Evolutionary conservation across 352 stramenopile species (phyloP), one percentile per base, ranked within the genome.

Genomic region (Elongisporangium prolatum): DNA sequence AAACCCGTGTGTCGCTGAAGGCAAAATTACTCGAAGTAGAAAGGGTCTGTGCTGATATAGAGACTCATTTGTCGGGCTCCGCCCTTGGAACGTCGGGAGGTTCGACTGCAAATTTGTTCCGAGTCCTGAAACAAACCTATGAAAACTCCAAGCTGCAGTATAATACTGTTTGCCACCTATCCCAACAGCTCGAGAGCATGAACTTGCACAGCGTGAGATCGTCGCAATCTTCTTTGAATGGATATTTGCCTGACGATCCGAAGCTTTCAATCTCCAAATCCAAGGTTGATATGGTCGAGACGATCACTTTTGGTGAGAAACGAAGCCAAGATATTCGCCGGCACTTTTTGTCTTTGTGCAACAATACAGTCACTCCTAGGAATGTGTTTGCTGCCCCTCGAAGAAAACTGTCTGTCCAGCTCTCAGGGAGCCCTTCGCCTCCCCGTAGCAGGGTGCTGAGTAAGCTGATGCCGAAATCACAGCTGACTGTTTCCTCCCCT

Each of bases 91-190:
- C 48, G 65, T 75, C 10, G 63, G 50, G 51, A 56, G 22, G 47
- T 48, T 21, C 20, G 56, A 52, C 75, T 3, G 66, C 64, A 17
- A 70, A 86, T 21, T 72, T 90, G 17, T 88, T 90, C 66, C 74
- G 76, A 53, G 74, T 87, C 24, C 59, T 90, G 22, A 88, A 88
- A 57, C 76, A 88, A 37, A 90, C 80, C 38, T 90, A 88, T 51
- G 78, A 90, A 56, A 88, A 67, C 28, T 88, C 80, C 16, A 90
- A 90, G 68, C 57, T 80, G 48, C 76, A 90, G 63, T 90, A 90
- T 59, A 88, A 90, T 65, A 74, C 68, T 16, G 78, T 77, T 16
- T 88, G 67, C 37, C 63, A 74, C 8, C 48, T 90, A 14, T 66
- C 78, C 52, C 67, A 86, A 37, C 57, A 83, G 21, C 52, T 90